Evolutionary conservation across 2,329 filamentous ascomycete species (phyloP), one percentile per base, ranked within the genome.

Genomic region (Chalaropsis thielavioides): DNA sequence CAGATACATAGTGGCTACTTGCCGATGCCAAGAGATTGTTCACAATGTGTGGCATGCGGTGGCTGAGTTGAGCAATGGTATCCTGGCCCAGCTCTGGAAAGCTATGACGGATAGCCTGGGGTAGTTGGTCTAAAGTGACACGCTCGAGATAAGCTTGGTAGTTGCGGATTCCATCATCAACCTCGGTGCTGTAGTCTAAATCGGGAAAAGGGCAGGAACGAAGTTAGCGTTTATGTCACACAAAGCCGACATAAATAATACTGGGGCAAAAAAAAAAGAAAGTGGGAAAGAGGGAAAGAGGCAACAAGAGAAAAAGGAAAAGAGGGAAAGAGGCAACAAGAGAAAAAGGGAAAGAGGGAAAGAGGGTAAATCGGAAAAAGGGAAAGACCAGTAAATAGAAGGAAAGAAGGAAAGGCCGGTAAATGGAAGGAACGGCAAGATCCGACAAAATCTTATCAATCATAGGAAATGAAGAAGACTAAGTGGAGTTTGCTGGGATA

Each of bases 131-230:
- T n/a, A 43, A 58, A 8, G 58, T 49, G 7, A 51, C 58, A 6
- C 64, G 61, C 11, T 38, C 49, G 7, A 66, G 54, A 19, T 66
- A 58, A n/a, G 58, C 44, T 27, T 66, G 49, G 49, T 66, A 66
- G 44, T 63, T 63, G 27, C 46, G 40, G 8, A 66, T 62, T 35
- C 56, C 40, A 7, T 66, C 64, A 49, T 38, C 27, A 8, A 63
- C 58, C 15, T 40, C 60, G 61, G 27, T 63, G 40, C 51, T 66
- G 43, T 66, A 66, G 51, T 58, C 64, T 66, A 44, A 22, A 41
- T 31, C 10, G 7, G 10, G 59, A 40, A 43, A 49, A 31, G n/a
- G 8, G 17, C 54, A 54, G 61, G 49, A 56, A 22, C 38, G 38
- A 64, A 35, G 51, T 64, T 64, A 64, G 62, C n/a, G 31, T 58